Conservation (phyloP, 2,329 filamentous ascomycete genomes). For the Microcera coccophila region DNA sequence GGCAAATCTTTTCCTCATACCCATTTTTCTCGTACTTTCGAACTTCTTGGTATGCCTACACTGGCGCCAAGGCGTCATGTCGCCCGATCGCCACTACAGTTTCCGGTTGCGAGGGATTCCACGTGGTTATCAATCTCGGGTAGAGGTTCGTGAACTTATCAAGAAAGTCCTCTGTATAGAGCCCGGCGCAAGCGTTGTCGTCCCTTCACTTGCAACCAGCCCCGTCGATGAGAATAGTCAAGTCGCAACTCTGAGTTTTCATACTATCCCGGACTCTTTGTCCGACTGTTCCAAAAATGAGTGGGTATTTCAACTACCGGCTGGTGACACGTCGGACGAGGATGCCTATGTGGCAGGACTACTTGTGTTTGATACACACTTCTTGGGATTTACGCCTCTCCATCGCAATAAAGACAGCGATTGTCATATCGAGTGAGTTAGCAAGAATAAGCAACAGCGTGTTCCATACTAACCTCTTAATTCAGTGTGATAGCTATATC, state of each 20-base stretch:
- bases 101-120: neutral
- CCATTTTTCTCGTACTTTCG: neutral
- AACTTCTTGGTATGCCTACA: neutral
- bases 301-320: neutral
- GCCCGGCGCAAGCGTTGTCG: neutral
- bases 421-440: slow-evolving; percentile 4
- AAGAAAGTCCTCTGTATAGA: neutral
- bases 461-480: neutral
- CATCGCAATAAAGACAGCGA: slow-evolving; percentile 2
- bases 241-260: neutral
- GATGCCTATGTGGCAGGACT: neutral
- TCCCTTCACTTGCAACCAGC: slow-evolving; percentile 1
- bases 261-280: neutral
- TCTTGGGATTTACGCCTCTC: slow-evolving; percentile 10
- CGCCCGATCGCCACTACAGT: neutral
- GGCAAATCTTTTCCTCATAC: too few relatives aligned
- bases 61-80: neutral
- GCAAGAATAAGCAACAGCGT: neutral
- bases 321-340: neutral
- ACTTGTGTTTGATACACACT: slow-evolving; percentile 10
- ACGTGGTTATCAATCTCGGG: neutral
- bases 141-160: neutral
- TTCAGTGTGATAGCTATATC: slow-evolving; percentile 14
- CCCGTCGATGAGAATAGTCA: neutral
- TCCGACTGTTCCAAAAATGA: neutral